Base-by-base conservation (phyloP, 371 early-diverging fungal genomes). In the Lichtheimia hyalospora region DNA sequence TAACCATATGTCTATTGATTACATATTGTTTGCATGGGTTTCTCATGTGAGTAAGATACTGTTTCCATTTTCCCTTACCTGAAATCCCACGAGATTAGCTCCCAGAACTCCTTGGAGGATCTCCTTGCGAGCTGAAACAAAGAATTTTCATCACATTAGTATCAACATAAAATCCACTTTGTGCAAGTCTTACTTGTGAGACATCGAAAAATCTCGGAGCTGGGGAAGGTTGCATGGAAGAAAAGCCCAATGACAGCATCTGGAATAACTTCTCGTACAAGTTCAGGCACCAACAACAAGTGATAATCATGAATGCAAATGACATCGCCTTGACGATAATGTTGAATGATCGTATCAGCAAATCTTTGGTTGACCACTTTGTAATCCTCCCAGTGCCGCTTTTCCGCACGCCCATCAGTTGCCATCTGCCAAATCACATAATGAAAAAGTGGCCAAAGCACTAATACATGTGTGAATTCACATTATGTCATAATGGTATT, bases 231-330 rank as follows among this genome's bases (percentile, higher is more conserved):
- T 0, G 96, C 94, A 82, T 99, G 99, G 50, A 98, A 79, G 74
- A 99, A 99, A 69, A 98, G 89, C 15, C 97, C 97, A 61, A 99
- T 91, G 49, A 85, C 84, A 3, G 95, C 91, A 24, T 83, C 67
- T 0, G 95, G 96, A 14, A 96, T 68, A 24, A 69, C 73, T 61
- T 85, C 71, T 40, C 96, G 87, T 15, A 99, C 68, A 81, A 98
- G 84, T 57, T 85, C 77, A 10, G 99, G 99, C 5, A 98, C 85
- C 41, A 96, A 75, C 75, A 97, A 82, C 43, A 98, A 71, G 74
- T 99, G 99, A 73, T 99, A 99, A 79, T 99, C 99, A 69, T 99
- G 97, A 60, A 99, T 89, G 96, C 97, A 99, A 43, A 99, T 89
- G 82, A 81, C 52, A 18, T 46, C 16, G 21, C 89, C 93, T 3